Percentiles rank a stretch among this genome's conserved stretches.
phyloP scores from a whole-genome alignment of 2,329 filamentous ascomycete genomes.

The Furcasterigmium sp. region DNA sequence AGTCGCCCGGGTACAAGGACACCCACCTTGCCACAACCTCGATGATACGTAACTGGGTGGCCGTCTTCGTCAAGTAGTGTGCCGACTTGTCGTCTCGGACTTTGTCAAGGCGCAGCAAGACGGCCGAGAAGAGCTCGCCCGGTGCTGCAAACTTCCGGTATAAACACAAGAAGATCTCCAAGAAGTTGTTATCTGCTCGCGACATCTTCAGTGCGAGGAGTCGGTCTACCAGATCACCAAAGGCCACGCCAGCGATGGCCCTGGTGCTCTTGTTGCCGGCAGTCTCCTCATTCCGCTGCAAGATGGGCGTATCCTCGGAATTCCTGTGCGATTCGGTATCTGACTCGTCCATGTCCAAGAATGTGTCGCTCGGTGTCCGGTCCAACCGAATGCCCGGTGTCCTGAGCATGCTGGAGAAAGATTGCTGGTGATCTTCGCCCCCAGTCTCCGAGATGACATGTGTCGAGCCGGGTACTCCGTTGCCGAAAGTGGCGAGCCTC shows the following conservation, averaged over 20 bases:
- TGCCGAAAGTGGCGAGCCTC: constrained; percentile 37
- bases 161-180: constrained; percentile 81
- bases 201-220: constrained; percentile 77
- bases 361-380: constrained; percentile 43
- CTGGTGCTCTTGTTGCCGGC: constrained; percentile 49
- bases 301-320: constrained; percentile 62
- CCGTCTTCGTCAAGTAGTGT: constrained; percentile 70
- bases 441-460: constrained; percentile 31
- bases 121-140: constrained; percentile 67
- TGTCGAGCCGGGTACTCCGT: constrained; percentile 21
- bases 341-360: constrained; percentile 66
- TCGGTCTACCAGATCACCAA: constrained; percentile 79
- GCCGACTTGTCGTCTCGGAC: constrained; percentile 61
- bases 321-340: constrained; percentile 61
- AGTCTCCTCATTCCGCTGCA: constrained; percentile 62
- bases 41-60: constrained; percentile 77
- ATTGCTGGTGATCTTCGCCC: constrained; percentile 28
- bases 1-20: constrained; percentile 84
- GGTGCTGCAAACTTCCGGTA: constrained; percentile 93
- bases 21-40: constrained; percentile 87
- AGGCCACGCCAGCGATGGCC: constrained; percentile 42
- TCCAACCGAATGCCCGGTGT: constrained; percentile 49
- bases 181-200: constrained; percentile 84
- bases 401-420: constrained; percentile 43
- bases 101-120: constrained; percentile 70